These are phyloP conservation scores for Clonostachys chloroleuca DNA, from an alignment of 2,329 filamentous ascomycete genomes.

Conservation along the genomic window DNA sequence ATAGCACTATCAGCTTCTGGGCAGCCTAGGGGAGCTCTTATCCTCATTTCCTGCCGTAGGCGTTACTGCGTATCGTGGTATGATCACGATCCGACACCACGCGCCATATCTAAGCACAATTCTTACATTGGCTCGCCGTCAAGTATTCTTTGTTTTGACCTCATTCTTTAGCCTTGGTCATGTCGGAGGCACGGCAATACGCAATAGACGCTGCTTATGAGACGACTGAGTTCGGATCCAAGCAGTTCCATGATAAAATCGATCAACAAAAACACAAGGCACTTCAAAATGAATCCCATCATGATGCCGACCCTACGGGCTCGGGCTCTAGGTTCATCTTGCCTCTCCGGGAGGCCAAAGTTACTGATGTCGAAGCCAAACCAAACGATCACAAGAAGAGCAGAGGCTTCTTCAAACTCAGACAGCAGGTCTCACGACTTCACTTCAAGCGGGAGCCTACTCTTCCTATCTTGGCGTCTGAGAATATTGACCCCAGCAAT, in stretches of 20 bases:
- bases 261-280: slow-evolving; percentile 35
- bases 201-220: slow-evolving; percentile 59
- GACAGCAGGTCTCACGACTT: slow-evolving; percentile 28
- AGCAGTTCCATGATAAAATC: slow-evolving; percentile 60
- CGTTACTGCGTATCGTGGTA: too few relatives aligned
- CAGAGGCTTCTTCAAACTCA: slow-evolving; percentile 32
- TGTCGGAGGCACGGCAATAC: slow-evolving; percentile 24
- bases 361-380: slow-evolving; percentile 20
- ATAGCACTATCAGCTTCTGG: too few relatives aligned
- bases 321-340: slow-evolving; percentile 40
- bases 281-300: slow-evolving; percentile 11
- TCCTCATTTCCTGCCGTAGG: too few relatives aligned
- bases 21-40: too few relatives aligned
- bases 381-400: slow-evolving; percentile 34
- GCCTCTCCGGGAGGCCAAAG: slow-evolving; percentile 37
- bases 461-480: too few relatives aligned
- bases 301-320: slow-evolving; percentile 7
- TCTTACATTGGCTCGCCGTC: slow-evolving; percentile 4
- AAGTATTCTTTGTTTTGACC: slow-evolving; percentile 10
- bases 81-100: too few relatives aligned
- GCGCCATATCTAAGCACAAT: too few relatives aligned
- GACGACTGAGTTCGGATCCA: slow-evolving; percentile 59
- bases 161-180: slow-evolving; percentile 10
- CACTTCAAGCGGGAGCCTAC: background rate
- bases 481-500: too few relatives aligned